Conservation (phyloP, 148 eudicot species). For the Vaccinium myrtillus region DNA sequence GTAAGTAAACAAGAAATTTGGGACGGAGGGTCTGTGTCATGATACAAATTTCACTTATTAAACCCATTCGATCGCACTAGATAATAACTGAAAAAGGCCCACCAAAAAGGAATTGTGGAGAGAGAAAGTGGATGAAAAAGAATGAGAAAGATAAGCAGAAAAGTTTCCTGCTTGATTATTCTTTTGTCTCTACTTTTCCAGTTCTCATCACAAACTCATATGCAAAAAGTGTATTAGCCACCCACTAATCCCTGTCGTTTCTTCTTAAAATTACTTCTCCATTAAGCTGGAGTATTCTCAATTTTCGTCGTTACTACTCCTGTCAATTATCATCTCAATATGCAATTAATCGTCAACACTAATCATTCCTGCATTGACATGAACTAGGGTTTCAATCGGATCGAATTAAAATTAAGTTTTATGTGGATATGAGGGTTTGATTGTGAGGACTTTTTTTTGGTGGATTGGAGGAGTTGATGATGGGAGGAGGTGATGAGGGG, state of each 20-base stretch:
- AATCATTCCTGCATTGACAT: not conserved
- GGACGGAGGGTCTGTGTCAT: no score
- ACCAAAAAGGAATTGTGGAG: not conserved
- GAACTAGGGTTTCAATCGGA: constrained; percentile 4
- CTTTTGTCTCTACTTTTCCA: no score
- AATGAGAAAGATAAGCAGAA: not conserved
- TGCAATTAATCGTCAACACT: not conserved
- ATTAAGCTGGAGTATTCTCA: not conserved
- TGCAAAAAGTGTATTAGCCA: not conserved
- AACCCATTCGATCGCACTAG: not conserved
- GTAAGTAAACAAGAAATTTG: no score
- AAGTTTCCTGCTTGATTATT: not conserved
- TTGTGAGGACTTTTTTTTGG: constrained; percentile 16
- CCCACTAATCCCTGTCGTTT: not conserved
- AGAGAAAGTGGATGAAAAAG: not conserved
- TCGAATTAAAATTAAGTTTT: not conserved
- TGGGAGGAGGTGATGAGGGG: constrained; percentile 53
- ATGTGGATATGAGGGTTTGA: not conserved
- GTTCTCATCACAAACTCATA: constrained; percentile 8
- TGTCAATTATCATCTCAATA: not conserved
- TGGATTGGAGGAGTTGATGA: not conserved
- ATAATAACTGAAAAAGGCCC: not conserved
- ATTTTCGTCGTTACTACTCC: not conserved
- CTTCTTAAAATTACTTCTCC: not conserved
- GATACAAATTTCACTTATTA: no score